Evolutionary conservation across 352 stramenopile genomes (phyloP), one percentile per base, ranked within the genome.

Genomic region (Phytophthora sojae): DNA sequence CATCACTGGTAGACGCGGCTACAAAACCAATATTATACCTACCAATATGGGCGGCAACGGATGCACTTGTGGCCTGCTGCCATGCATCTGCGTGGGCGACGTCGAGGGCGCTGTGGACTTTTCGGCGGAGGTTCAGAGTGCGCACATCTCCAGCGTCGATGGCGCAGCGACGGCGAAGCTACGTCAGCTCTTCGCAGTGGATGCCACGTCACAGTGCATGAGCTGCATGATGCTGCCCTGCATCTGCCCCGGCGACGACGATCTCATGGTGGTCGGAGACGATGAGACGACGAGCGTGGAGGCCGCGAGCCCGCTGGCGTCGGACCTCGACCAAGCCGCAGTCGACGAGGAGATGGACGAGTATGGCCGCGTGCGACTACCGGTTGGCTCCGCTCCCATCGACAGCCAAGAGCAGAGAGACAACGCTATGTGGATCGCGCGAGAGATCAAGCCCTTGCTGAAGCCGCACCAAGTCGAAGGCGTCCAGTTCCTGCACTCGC

Each of bases 391-490:
- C 51, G 17, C 6, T 52, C 57, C 63, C 15, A 63, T 30, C 0
- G 61, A 44, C 35, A 39, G 6, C 29, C 29, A 66, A 61, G 58
- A 45, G 21, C 45, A 59, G 4, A 44, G 17, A 25, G 44, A 61
- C 21, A 23, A 6, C 9, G 73, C 85, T 11, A 56, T 93, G 25
- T 92, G 88, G 83, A 69, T 96, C 44, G 83, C 88, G n/a, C 73
- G 69, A 19, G 89, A 96, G 67, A 83, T 96, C 49, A 94, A 92
- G 63, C 74, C 77, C 5, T 65, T 90, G 19, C 70, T 96, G 35
- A 94, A 94, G 53, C 86, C 87, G 11, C 90, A 97, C 55, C 90
- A 97, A 69, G 66, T 83, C 3, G 80, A 90, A 52, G 90, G 90
- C 19, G 80, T 95, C 14, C 64, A 77, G 23, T 97, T 97, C 62